Base-by-base conservation (phyloP, 768 basidiomycete genomes). In the Hypsizygus marmoreus region DNA sequence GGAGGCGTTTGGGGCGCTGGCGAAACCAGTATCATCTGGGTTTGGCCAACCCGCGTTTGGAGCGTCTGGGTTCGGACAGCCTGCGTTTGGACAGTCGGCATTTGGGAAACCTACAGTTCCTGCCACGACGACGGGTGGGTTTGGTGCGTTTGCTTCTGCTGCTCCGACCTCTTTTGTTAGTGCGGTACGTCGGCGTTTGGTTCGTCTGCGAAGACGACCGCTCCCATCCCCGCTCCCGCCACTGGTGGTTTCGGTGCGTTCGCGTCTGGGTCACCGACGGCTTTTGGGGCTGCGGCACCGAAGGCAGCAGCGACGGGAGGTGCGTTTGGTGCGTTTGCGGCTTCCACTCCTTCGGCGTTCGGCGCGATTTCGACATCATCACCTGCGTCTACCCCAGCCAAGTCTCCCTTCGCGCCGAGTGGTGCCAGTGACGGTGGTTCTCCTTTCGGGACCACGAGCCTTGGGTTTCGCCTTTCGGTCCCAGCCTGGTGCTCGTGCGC, bases 51-150 rank as follows among this genome's bases (percentile, higher is more conserved):
- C 64, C 6, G 28, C 54, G 20, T 22, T 23, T 25, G 25, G 39
- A 24, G 48, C 52, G 13, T 57, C 59, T 49, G 55, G 32, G 1
- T 37, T 29, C 49, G 73, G 71, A 2, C 66, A 69, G 31, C 47
- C 71, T 6, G 51, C 66, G 4, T 76, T 77, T 49, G 73, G 71
- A 2, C 66, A 69, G 31, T 48, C 71, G 6, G 51, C 66, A 3
- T 76, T 77, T 49, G 70, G 72, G 2, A 65, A 70, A 37, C 50
- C 71, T 14, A 55, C 60, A 2, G 61, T 67, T 10, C 29, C 52
- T 8, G 31, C 54, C 4, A 31, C 45, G 4, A 42, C 56, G 10
- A 39, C 55, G 2, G 70, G 66, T 25, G 72, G 62, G 12, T 75
- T 75, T 49, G 52, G 70, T 24, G 60, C 66, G n/a, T 60, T 60